Evolutionary conservation across 495 filamentous ascomycete species (phyloP).

Genomic region (Aspergillus campestris): DNA sequence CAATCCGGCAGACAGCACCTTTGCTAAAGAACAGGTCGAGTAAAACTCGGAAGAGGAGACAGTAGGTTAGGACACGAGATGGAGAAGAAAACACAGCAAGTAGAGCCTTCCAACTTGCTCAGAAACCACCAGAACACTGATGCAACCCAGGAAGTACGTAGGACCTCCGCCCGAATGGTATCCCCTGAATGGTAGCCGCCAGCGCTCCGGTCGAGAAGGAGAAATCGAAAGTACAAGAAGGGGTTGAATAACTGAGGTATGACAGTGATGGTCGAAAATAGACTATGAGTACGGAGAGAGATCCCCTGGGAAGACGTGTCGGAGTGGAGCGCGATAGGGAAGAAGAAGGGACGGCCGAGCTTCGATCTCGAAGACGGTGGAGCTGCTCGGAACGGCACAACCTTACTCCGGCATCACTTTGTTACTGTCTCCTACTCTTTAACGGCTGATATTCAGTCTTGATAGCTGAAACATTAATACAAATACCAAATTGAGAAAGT

Average conservation of each 20-base stretch:
- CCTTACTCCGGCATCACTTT: too few relatives aligned
- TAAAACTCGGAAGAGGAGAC: slow-evolving; percentile 10
- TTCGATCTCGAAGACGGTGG: slow-evolving; percentile 11
- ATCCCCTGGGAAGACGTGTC: slow-evolving; percentile 12
- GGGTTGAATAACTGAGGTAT: neutral
- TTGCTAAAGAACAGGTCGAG: slow-evolving; percentile 13
- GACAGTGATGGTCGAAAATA: neutral
- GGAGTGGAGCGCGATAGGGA: slow-evolving; percentile 13
- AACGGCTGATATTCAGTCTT: too few relatives aligned
- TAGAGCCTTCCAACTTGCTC: neutral
- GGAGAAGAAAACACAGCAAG: slow-evolving; percentile 4
- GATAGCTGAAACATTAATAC: too few relatives aligned
- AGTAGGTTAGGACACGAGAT: slow-evolving; percentile 3
- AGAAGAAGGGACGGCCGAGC: slow-evolving; percentile 11
- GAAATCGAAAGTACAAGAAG: neutral
- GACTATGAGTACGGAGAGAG: neutral
- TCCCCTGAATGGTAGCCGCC: slow-evolving; percentile 11
- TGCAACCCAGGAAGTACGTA: slow-evolving; percentile 10
- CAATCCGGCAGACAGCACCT: slow-evolving; percentile 8
- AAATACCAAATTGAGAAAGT: too few relatives aligned
- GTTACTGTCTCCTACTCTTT: too few relatives aligned
- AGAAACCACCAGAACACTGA: slow-evolving; percentile 1
- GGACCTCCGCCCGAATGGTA: slow-evolving; percentile 6
- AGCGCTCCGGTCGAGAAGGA: slow-evolving; percentile 5
- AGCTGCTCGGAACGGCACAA: slow-evolving; percentile 12